A percentile compares a stretch with the other conserved stretches of the same genome.
Conservation (phyloP, 495 filamentous ascomycete species). For the Penicillium diatomitis region DNA sequence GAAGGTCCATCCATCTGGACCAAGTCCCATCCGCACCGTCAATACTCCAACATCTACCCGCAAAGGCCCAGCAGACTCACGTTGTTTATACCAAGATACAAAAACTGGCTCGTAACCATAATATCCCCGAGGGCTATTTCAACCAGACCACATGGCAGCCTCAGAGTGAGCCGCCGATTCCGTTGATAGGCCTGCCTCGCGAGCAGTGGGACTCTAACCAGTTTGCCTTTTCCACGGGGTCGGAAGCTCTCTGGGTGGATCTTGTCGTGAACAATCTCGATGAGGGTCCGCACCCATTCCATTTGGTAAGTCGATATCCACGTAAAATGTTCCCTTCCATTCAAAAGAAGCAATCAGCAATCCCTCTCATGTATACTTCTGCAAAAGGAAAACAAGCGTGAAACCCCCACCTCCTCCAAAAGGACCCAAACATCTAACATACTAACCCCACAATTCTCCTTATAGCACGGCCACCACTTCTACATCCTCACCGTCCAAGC, state of each 20-base stretch:
- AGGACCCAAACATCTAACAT: too few species aligned
- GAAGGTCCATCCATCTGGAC: constrained; percentile 15
- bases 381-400: too few species aligned
- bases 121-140: constrained; percentile 38
- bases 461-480: constrained; percentile 76
- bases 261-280: constrained; percentile 46
- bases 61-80: constrained; percentile 28
- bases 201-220: constrained; percentile 35
- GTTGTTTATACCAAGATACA: constrained; percentile 42
- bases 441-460: too few species aligned
- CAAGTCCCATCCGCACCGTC: constrained; percentile 16
- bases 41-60: constrained; percentile 14
- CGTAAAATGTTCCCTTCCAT: not conserved
- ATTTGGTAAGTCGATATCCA: constrained; percentile 24
- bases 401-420: too few species aligned
- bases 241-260: constrained; percentile 32
- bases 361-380: constrained; percentile 20
- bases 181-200: constrained; percentile 23
- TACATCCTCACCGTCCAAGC: constrained; percentile 51
- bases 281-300: constrained; percentile 42
- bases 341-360: not conserved
- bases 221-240: constrained; percentile 22
- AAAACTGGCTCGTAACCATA: constrained; percentile 28
- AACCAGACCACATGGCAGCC: constrained; percentile 40
- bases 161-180: constrained; percentile 21